Evolutionary conservation across 2,329 filamentous ascomycete genomes (phyloP), one percentile per base, ranked within the genome.

Genomic region (Calonectria naviculata): DNA sequence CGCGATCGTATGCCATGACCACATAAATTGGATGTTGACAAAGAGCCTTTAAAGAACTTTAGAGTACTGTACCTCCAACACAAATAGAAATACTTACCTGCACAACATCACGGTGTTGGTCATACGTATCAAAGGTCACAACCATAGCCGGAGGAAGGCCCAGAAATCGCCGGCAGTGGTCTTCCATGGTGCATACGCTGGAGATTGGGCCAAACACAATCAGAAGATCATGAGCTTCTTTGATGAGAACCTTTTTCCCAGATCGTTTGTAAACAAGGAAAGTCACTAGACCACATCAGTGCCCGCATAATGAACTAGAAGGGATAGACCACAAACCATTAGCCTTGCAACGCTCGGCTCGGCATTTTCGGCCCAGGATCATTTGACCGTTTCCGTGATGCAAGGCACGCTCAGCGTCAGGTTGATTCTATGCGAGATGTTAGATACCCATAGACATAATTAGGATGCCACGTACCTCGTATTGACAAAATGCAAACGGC

Each of bases 401-500:
- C 64, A 89, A 82, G 24, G 90, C 91, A 17, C 69, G 75, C 21
- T 84, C 78, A 2, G 91, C 90, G 76, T 90, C 83, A 0, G 83
- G 79, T 36, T 85, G 82, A 15, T 83, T 85, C 89, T 91, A 71
- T 29, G 34, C 13, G 19, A 3, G 0, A 12, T 21, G 67, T 85
- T 65, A 84, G 78, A 67, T 21, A 5, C 10, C 6, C 6, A 36
- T 4, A 36, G 34, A 13, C 19, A n/a, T 9, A 13, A 24, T 4
- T 38, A 5, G 38, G 17, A 28, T 2, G 42, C 3, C 29, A 81
- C 88, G 84, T 78, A 91, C 90, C 2, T 88, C 91, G 76, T 85
- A 93, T 75, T 93, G 91, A 26, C 87, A 87, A 74, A 93, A 93
- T 0, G 90, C 90, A 76, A 90, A 91, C 0, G 91, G 91, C 88